Evolutionary conservation across 1,284 basidiomycete species (phyloP).

Genomic region (Xanthoconium separans): DNA sequence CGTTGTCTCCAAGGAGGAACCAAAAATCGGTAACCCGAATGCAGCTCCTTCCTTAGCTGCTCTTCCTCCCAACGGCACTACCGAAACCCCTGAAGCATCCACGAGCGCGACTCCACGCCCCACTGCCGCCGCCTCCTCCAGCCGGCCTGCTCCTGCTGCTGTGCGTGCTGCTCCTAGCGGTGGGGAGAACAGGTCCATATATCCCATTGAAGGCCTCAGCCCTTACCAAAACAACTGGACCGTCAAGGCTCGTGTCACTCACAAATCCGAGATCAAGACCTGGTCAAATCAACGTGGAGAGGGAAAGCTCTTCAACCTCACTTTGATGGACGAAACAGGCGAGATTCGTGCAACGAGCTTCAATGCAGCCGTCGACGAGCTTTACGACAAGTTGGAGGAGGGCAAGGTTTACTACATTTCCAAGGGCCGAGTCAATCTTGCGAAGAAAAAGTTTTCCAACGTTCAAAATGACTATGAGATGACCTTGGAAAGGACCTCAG

Average conservation of each 20-base stretch:
- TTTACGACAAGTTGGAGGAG: slow-evolving; percentile 85
- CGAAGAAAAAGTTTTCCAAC: slow-evolving; percentile 97
- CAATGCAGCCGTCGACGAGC: slow-evolving; percentile 83
- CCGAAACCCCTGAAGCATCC: slow-evolving; percentile 9
- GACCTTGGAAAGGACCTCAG: slow-evolving; percentile 79
- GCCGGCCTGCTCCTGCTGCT: slow-evolving; percentile 10
- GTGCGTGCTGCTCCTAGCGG: slow-evolving; percentile 29
- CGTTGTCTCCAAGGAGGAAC: slow-evolving; percentile 49
- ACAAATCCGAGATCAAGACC: slow-evolving; percentile 86
- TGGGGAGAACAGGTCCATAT: slow-evolving; percentile 47
- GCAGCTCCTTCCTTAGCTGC: background rate
- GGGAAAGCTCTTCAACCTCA: slow-evolving; percentile 93
- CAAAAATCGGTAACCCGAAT: slow-evolving; percentile 77
- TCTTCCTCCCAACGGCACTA: background rate
- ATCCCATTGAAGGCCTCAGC: slow-evolving; percentile 92
- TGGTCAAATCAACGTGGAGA: slow-evolving; percentile 93
- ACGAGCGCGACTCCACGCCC: slow-evolving; percentile 13
- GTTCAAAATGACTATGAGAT: slow-evolving; percentile 95
- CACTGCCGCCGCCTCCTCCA: slow-evolving; percentile 9
- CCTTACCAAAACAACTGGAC: slow-evolving; percentile 99
- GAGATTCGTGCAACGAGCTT: slow-evolving; percentile 94
- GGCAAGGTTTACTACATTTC: slow-evolving; percentile 93
- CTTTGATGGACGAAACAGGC: slow-evolving; percentile 92
- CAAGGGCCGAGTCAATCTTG: slow-evolving; percentile 89
- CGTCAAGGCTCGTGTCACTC: slow-evolving; percentile 92